Evolutionary conservation across 2,329 filamentous ascomycete species (phyloP), one percentile per base, ranked within the genome.

Genomic region (Juglanconis juglandina): DNA sequence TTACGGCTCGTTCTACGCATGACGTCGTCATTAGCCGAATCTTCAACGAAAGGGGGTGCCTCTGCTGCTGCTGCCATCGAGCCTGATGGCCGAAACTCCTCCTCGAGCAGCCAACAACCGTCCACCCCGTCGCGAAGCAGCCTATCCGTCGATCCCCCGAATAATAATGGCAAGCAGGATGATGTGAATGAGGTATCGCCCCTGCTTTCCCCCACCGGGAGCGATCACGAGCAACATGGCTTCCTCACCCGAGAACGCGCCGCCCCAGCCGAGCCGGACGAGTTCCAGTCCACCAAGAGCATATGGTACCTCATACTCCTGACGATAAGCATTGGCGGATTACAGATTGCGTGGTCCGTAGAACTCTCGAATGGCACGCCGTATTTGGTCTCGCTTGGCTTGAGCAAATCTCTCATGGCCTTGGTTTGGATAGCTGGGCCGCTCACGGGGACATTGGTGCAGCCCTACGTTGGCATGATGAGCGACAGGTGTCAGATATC

Each of bases 291-390:
- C 62, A 88, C 89, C 32, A 96, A 93, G 80, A 93, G 90, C 73
- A 79, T 87, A 50, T 92, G 88, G 87, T 96, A 96, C 74, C 80
- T 98, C 68, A 84, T 96, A 66, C 78, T 96, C 64, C 78, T 98
- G 73, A 96, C 94, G 6, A 80, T 97, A 63, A 87, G 90, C 70
- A 90, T 96, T 66, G 91, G 91, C 62, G 94, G 91, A 32, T 79
- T 98, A 64, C 94, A 98, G 76, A 90, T 98, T 67, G 92, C 94
- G 34, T 98, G 94, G 94, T 93, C 93, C 1, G 92, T 96, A 47
- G 94, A 98, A 74, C 81, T 96, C 47, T 96, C 92, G 57, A 94
- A 96, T 77, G 93, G 93, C 67, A 96, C 94, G 56, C 90, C 91
- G 5, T 95, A 90, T 70, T 78, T 95, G 46, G 78, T 94, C 46